These are phyloP conservation scores for Anthracocystis walkeri DNA, from an alignment of 1,284 basidiomycete species.

Conservation along the genomic window DNA sequence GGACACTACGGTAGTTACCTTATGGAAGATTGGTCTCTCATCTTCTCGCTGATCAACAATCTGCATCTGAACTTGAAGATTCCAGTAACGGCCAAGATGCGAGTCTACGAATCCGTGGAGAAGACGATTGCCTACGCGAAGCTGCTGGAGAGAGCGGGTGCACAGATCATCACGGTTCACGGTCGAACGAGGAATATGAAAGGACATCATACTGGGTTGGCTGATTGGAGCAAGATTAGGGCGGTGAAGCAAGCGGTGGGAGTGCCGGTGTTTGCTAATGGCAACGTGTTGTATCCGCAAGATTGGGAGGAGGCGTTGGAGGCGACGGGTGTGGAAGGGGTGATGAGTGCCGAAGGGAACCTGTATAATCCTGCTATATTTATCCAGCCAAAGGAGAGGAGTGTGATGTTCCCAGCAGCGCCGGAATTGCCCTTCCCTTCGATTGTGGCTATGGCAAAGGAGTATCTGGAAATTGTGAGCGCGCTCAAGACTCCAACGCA, in stretches of 20 bases:
- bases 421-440: slow-evolving; percentile 73
- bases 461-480: slow-evolving; percentile 87
- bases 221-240: slow-evolving; percentile 83
- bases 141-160: slow-evolving; percentile 94
- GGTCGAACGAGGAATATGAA: slow-evolving; percentile 91
- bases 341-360: slow-evolving; percentile 96
- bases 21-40: slow-evolving; percentile 91
- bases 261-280: slow-evolving; percentile 95
- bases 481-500: slow-evolving; percentile 80
- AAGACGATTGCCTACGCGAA: slow-evolving; percentile 92
- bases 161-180: slow-evolving; percentile 93
- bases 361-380: slow-evolving; percentile 93
- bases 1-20: slow-evolving; percentile 91
- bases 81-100: slow-evolving; percentile 95
- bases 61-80: slow-evolving; percentile 81
- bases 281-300: slow-evolving; percentile 88
- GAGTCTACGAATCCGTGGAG: slow-evolving; percentile 85
- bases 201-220: slow-evolving; percentile 81
- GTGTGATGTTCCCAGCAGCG: slow-evolving; percentile 38
- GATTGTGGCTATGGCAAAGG: slow-evolving; percentile 78
- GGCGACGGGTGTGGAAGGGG: slow-evolving; percentile 86
- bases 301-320: slow-evolving; percentile 83
- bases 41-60: slow-evolving; percentile 63
- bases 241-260: slow-evolving; percentile 87
- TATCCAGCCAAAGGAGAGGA: slow-evolving; percentile 22